These are phyloP conservation scores for Xylariaceae sp. DNA, from an alignment of 2,329 filamentous ascomycete species.

Conservation along the genomic window DNA sequence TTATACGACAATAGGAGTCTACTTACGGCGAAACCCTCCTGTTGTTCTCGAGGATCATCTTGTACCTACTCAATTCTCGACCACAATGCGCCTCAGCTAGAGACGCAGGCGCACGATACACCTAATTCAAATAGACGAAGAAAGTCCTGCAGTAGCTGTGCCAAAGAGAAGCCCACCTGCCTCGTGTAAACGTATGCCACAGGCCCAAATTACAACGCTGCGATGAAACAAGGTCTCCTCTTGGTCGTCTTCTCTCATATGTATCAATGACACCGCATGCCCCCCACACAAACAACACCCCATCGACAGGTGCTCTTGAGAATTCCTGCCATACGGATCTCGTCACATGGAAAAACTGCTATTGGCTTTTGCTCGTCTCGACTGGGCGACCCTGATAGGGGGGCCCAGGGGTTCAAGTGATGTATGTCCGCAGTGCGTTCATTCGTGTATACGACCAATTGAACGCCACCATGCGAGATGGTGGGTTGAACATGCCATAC, in stretches of 20 bases:
- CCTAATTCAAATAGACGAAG: neutral
- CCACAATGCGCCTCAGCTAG: too few species aligned
- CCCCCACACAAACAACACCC: neutral
- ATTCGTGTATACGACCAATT: neutral
- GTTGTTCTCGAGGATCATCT: too few species aligned
- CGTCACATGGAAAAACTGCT: neutral
- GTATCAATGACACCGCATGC: neutral
- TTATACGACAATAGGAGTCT: too few species aligned
- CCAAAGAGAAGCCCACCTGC: neutral
- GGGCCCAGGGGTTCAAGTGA: neutral
- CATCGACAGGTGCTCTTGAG: neutral
- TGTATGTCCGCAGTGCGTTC: neutral
- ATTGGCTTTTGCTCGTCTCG: neutral
- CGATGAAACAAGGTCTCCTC: neutral
- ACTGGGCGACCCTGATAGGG: neutral
- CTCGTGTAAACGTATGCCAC: neutral
- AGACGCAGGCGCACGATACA: too few species aligned
- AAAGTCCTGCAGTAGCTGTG: neutral
- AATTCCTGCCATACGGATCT: neutral
- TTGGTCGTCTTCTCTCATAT: neutral
- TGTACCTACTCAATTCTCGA: too few species aligned
- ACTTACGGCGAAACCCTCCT: too few species aligned
- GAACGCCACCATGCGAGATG: neutral
- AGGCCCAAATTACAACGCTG: neutral
- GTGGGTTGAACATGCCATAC: constrained; percentile 1